phyloP scores from a whole-genome alignment of 2,329 filamentous ascomycete genomes.

The Colletotrichum sp. region DNA sequence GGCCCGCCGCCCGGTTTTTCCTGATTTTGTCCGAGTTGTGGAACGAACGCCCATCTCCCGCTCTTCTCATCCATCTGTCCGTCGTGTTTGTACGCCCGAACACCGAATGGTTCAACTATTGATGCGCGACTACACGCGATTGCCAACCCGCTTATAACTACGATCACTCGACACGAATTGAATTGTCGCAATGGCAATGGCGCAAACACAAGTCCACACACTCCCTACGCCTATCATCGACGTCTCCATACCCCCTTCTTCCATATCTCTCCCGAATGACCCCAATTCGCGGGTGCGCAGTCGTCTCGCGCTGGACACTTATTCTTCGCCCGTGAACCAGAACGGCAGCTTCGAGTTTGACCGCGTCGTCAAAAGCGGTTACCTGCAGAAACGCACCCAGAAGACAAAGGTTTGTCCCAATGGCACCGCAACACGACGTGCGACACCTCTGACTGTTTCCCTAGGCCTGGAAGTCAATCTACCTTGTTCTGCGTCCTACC shows the following conservation, averaged over 20 bases:
- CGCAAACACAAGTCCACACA: conserved; percentile 15
- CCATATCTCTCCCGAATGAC: conserved; percentile 23
- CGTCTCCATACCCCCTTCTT: conserved; percentile 27
- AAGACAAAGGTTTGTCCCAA: conserved; percentile 79
- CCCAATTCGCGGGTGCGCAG: conserved; percentile 34
- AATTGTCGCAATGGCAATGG: conserved; percentile 7
- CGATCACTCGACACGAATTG: not conserved
- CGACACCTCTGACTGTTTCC: not conserved
- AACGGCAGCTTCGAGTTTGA: conserved; percentile 97
- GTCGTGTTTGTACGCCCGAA: not conserved
- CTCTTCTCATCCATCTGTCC: not conserved
- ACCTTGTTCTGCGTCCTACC: conserved; percentile 88
- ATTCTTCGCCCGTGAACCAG: conserved; percentile 83
- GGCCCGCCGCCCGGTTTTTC: conserved; percentile 1
- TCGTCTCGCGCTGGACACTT: conserved; percentile 64
- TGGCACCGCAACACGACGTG: not conserved
- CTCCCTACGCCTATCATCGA: conserved; percentile 6
- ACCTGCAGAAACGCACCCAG: conserved; percentile 85
- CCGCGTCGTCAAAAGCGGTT: conserved; percentile 87
- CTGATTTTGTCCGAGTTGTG: not conserved
- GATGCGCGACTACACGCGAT: conserved; percentile 14
- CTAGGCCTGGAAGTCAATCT: conserved; percentile 88
- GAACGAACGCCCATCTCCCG: not conserved
- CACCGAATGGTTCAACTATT: conserved; percentile 9
- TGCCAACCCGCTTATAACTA: not conserved